Base-by-base conservation (phyloP, 2,329 filamentous ascomycete genomes). In the Escovopsis sp. region DNA sequence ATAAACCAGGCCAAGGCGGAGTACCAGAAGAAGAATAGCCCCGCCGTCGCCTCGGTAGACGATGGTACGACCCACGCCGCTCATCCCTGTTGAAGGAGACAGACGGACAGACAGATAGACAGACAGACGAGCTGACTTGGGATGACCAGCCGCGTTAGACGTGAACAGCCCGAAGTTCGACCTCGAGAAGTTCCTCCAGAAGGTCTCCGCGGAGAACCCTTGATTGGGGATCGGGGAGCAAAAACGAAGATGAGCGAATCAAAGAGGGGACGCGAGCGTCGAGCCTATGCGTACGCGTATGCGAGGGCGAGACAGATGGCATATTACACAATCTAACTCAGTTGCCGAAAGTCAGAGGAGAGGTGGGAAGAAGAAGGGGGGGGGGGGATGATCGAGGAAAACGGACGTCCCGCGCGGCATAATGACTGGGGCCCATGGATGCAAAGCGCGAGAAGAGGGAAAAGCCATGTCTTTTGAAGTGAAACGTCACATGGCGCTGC, bases 1-100 rank as follows among this genome's bases (percentile, higher is more conserved):
- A 96, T 98, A 71, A 70, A 83, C 57, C 75, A 94, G 67, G 91
- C 91, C 52, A 95, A 93, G 78, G 77, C 79, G 45, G 88, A 91
- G 67, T 98, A 81, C 66, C 72, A 75, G 56, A 91, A 82, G 77
- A 59, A 65, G 55, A 84, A 82, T 72, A 81, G 76, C 57, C 66
- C 71, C 38, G 52, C 63, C 46, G 32, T 59, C 43, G 48, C 57
- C 38, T 53, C 56, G 27, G 51, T 51, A 43, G 49, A 59, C 43
- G 56, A 56, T 51, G 56, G 59, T 59, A 57, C 40, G 55, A 53
- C 14, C 11, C 1, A 5, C 27, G 8, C 27, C 27, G 1, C 9
- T 30, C n/a, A n/a, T 30, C 7, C 27, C 8, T 9, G 27, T 3
- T 6, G 25, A 27, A 27, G 25, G 25, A 30, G 27, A 11, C 8